Base-by-base conservation (phyloP, 192 early-diverging fungal species). In the Mortierella hygrophila region DNA sequence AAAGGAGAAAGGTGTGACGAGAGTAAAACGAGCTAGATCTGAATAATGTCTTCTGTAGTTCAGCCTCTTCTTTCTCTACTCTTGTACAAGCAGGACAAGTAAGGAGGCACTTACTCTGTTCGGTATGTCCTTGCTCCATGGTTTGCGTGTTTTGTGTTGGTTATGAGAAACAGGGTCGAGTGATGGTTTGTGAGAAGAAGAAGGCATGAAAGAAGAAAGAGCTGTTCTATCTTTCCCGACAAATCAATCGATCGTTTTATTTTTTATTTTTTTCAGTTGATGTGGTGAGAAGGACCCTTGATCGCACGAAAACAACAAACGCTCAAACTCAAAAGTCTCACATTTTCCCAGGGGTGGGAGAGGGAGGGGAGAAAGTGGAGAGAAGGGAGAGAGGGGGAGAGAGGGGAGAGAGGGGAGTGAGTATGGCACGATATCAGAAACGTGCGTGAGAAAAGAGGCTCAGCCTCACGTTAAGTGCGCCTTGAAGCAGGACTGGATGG, bases 401-500 rank as follows among this genome's bases (percentile, higher is more conserved):
- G 20, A 8, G n/a, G 55, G n/a, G n/a, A 60, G 57, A 11, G 21
- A 63, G 7, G 10, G 23, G n/a, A 9, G 13, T 11, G 2, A 3
- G 60, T 0, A 46, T 2, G 1, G 44, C 10, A 57, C 8, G 55
- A 26, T 0, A 26, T 3, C 10, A 0, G 44, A 15, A 11, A 29
- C 21, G 54, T 4, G 55, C n/a, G 55, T 57, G 49, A 52, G 49
- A 52, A 5, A 52, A 18, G 18, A 52, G 18, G 6, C 2, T 3
- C 2, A 52, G 49, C 11, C 6, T 10, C 20, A 42, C 16, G 29
- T 23, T 72, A 9, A 46, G 1, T 72, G 44, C 13, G 41, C 13
- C 81, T 78, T 83, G 82, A 83, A 78, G 23, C 32, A 38, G 4
- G 70, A 72, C 2, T 52, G 76, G 6, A 83, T 83, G 1, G 72